Conservation (phyloP, 139 green algal genomes). For the Zygnema cylindricum region DNA sequence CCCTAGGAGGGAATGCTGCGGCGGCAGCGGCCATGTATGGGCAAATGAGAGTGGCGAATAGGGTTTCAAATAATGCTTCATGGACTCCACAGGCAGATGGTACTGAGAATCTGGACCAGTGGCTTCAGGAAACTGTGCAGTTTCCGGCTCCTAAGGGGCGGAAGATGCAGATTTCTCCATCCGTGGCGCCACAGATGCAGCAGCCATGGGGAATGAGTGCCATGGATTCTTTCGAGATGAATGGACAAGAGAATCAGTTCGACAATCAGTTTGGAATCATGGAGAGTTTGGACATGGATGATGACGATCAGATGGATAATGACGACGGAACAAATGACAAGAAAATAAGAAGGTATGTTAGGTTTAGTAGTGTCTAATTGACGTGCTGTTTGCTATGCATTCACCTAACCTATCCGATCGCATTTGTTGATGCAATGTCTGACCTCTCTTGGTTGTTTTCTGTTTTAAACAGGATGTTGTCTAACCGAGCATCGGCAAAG, state of each 20-base stretch:
- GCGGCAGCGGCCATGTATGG: neutral
- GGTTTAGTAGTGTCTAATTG: too few species aligned
- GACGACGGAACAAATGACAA: neutral
- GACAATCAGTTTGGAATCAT: too few species aligned
- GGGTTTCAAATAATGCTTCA: neutral
- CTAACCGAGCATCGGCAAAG: slow-evolving; percentile 55
- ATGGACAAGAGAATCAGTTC: too few species aligned
- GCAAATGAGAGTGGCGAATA: neutral
- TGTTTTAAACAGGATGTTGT: slow-evolving; percentile 38
- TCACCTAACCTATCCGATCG: too few species aligned
- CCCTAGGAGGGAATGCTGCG: neutral
- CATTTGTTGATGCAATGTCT: too few species aligned
- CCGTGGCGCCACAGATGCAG: neutral
- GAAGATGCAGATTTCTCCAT: neutral
- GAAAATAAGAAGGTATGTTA: slow-evolving; percentile 25
- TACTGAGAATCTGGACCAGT: neutral
- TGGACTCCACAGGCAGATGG: neutral
- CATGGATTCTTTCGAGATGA: too few species aligned
- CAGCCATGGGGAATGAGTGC: too few species aligned
- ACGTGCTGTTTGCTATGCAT: too few species aligned
- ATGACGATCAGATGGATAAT: neutral
- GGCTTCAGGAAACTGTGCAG: neutral
- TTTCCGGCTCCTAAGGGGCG: neutral
- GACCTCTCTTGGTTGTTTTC: too few species aligned
- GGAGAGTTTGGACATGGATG: neutral